Conservation (phyloP, 2,329 filamentous ascomycete species). For the Lachnellula subtilissima region DNA sequence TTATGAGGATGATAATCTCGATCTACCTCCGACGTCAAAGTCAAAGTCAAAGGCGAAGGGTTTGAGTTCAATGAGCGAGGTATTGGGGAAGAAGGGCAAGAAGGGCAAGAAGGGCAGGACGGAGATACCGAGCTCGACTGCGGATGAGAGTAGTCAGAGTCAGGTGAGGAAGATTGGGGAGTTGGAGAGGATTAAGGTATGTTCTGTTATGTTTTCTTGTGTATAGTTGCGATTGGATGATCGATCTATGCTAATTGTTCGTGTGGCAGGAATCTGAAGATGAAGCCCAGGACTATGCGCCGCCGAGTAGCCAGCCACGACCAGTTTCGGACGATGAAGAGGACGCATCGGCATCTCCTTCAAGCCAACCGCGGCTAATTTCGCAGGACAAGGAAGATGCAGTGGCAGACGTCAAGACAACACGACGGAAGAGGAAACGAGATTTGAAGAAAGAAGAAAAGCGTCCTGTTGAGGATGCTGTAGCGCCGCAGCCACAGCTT, state of each 20-base stretch:
- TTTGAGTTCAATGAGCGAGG: neutral
- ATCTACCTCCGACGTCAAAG: neutral
- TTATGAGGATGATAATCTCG: neutral
- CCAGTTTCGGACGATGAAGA: neutral
- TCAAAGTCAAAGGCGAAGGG: neutral
- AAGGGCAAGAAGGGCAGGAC: neutral
- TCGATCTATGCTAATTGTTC: neutral
- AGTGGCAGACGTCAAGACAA: neutral
- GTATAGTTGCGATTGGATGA: neutral
- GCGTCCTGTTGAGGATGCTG: neutral
- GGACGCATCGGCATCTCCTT: slow-evolving; percentile 8
- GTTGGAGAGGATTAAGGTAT: neutral
- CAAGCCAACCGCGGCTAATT: slow-evolving; percentile 14
- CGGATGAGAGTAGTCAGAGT: slow-evolving; percentile 2
- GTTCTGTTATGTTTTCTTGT: neutral
- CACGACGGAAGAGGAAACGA: neutral
- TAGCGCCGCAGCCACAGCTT: neutral
- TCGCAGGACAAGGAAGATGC: slow-evolving; percentile 1
- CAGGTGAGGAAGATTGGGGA: neutral
- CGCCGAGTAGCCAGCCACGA: too few relatives aligned
- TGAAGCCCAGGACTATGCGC: neutral
- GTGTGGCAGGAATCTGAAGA: neutral
- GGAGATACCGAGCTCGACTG: slow-evolving; percentile 10
- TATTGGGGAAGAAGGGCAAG: neutral
- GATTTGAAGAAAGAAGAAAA: neutral